Conservation (phyloP, 1,139 yeast species). For the Scheffersomyces titani region DNA sequence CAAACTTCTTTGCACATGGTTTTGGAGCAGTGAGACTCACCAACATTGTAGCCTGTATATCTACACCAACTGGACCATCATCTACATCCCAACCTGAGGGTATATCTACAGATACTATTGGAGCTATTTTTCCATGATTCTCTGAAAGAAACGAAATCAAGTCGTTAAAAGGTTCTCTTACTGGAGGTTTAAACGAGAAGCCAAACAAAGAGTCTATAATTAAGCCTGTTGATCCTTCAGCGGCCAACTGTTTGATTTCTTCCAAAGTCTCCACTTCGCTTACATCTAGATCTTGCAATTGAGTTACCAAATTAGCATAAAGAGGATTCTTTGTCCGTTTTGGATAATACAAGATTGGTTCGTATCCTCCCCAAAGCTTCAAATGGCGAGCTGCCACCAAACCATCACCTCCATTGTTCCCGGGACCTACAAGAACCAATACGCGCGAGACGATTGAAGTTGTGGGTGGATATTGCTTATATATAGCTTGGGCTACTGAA, state of each 20-base stretch:
- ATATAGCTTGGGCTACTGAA: slow-evolving; percentile 87
- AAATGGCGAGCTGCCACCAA: slow-evolving; percentile 93
- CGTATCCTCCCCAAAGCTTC: slow-evolving; percentile 69
- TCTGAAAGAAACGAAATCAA: slow-evolving; percentile 50
- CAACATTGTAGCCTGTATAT: slow-evolving; percentile 61
- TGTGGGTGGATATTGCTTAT: slow-evolving; percentile 58
- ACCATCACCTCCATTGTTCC: slow-evolving; percentile 97
- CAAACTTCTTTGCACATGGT: slow-evolving; percentile 66
- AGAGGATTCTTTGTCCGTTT: slow-evolving; percentile 47
- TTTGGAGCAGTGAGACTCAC: slow-evolving; percentile 93
- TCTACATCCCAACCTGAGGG: slow-evolving; percentile 99
- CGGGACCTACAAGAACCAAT: slow-evolving; percentile 86
- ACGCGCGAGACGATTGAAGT: slow-evolving; percentile 38
- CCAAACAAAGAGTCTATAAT: slow-evolving; percentile 89
- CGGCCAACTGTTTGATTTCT: slow-evolving; percentile 33
- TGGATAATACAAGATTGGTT: slow-evolving; percentile 72
- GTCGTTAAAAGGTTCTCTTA: slow-evolving; percentile 73
- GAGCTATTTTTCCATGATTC: slow-evolving; percentile 38
- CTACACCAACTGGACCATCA: slow-evolving; percentile 60
- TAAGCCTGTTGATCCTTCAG: slow-evolving; percentile 15
- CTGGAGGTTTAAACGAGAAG: slow-evolving; percentile 88
- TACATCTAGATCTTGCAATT: slow-evolving; percentile 58
- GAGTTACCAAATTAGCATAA: slow-evolving; percentile 52
- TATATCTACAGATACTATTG: slow-evolving; percentile 81
- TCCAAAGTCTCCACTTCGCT: slow-evolving; percentile 40